These are phyloP conservation scores for Mytilinidion resinicola DNA, from an alignment of 495 filamentous ascomycete genomes.

Conservation along the genomic window DNA sequence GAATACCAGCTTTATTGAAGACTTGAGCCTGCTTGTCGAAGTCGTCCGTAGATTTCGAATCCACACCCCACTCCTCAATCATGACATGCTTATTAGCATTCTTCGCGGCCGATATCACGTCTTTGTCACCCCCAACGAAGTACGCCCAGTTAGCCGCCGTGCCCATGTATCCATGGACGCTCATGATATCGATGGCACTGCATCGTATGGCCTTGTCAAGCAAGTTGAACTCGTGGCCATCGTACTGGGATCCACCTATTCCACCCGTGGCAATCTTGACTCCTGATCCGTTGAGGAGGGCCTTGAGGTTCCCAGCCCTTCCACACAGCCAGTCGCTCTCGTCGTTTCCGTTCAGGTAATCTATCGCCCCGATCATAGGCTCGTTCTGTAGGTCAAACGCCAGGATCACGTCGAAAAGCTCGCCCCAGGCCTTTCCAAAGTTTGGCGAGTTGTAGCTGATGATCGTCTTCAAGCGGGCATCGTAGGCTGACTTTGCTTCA, in stretches of 20 bases:
- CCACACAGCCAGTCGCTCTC: conserved; percentile 32
- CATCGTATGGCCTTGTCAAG: conserved; percentile 17
- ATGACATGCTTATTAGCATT: conserved; percentile 3
- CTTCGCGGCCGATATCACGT: conserved; percentile 4
- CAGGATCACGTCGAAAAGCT: conserved; percentile 36
- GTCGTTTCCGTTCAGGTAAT: conserved; percentile 26
- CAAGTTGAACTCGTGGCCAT: conserved; percentile 14
- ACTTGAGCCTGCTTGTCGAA: conserved; percentile 13
- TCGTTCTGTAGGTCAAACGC: conserved; percentile 42
- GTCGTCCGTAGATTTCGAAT: conserved; percentile 4
- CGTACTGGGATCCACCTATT: conserved; percentile 18
- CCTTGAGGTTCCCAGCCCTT: conserved; percentile 8
- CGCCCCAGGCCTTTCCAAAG: conserved; percentile 34
- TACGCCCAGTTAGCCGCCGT: conserved; percentile 9
- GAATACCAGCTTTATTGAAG: conserved; percentile 14
- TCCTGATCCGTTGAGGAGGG: conserved; percentile 3
- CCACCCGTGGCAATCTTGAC: conserved; percentile 22
- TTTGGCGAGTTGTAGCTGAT: conserved; percentile 32
- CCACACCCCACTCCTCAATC: conserved; percentile 20
- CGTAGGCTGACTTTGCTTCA: conserved; percentile 31
- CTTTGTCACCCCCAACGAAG: conserved; percentile 6
- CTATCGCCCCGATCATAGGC: conserved; percentile 30
- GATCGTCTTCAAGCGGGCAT: conserved; percentile 33
- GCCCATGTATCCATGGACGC: conserved; percentile 16
- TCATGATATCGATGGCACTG: conserved; percentile 23